Evolutionary conservation across 306 rosid genomes (phyloP), one percentile per base, ranked within the genome.

Genomic region (Castanopsis chinensis): DNA sequence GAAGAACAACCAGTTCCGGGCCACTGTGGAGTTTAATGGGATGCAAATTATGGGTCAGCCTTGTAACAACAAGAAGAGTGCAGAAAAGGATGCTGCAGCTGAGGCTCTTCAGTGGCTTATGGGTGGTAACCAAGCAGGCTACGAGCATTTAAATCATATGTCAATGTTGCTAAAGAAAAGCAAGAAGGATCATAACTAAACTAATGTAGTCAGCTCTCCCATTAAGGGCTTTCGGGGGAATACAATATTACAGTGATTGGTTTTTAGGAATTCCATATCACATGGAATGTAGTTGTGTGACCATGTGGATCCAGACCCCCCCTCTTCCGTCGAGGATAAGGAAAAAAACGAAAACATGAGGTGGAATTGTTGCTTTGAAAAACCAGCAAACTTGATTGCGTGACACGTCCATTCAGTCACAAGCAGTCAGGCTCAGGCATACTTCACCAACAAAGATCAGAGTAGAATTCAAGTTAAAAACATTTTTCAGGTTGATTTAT

Each of bases 41-140:
- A 79, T 89, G 91, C 90, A 91, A 73, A 80, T 90, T 61, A 88
- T 84, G 91, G 98, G 99, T 49, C 94, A 90, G 57, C 97, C 96
- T 28, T 93, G 94, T 83, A 88, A 72, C 75, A 93, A 93, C 87
- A 96, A 96, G 85, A 95, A 95, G 83, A 91, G 86, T 74, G 99
- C 98, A 15, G 97, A 96, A 84, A 93, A 96, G 80, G 99, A 93
- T 83, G 98, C 98, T 8, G 98, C 97, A 30, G 94, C 98, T 55
- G 96, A 90, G 88, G 98, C 98, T 21, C 85, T 96, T 73, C 94
- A 93, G 79, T 91, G 98, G 96, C 85, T 96, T 73, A 86, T 87
- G 87, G 93, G 95, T 73, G 90, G 86, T 80, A 84, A 80, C 59
- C 88, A 81, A 74, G 73, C 83, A 35, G 91, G 92, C 77, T 76